Base-by-base conservation (phyloP, 768 basidiomycete species). In the Coprinopsis cinerea region DNA sequence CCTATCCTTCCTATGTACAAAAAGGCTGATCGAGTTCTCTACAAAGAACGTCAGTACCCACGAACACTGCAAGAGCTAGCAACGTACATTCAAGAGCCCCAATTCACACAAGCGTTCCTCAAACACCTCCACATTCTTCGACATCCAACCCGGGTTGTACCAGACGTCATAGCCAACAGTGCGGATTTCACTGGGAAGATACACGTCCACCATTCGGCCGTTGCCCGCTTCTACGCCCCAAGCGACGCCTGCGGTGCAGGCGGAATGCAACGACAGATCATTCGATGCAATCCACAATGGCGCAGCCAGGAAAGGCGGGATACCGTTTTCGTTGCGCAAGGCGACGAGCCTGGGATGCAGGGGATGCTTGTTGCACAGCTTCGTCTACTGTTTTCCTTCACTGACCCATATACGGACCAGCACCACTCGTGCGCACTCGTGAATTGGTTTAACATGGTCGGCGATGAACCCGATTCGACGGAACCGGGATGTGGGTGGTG, bases 401-500 rank as follows among this genome's bases (percentile, higher is more conserved):
- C 24, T 0, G 56, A 61, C 47, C 18, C 37, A 1, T 27, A 42
- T 6, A 41, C 13, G 1, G 3, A 47, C 0, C 50, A 47, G 20
- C 41, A 37, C 0, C 28, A 45, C 14, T 50, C 22, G 1, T 68
- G 65, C 55, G 64, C 64, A 0, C 53, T 68, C 7, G 61, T 68
- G 1, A 56, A 53, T 23, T 66, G 67, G 65, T 61, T 60, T 34
- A 4, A 52, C 2, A 44, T 30, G 3, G 52, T 44, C 1, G 27
- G 36, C 4, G 47, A 60, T 13, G 23, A 34, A 3, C 53, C 43
- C 9, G 66, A 67, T 53, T 20, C 25, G n/a, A n/a, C 1, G 57
- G 57, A 18, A 67, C 65, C 1, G 64, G 67, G 2, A 65, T 69
- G 66, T 67, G 66, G 67, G 53, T 54, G 0, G 61, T 69, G 0